Evolutionary conservation across 352 stramenopile species (phyloP).

Genomic region (Salisapilia sapeloensis): DNA sequence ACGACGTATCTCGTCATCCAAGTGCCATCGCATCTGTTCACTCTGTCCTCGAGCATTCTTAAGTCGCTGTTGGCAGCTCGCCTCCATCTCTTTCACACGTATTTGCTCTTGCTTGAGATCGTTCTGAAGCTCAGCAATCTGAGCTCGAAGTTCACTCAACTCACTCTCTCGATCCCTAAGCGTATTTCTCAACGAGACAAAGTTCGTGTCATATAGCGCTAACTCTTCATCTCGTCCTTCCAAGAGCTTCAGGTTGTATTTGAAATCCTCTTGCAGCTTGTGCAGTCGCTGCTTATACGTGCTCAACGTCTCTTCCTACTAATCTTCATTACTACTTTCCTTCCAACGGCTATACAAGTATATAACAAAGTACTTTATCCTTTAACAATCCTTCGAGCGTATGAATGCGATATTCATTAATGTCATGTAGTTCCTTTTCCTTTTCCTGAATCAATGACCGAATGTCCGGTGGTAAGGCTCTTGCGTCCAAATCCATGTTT

Average conservation of each 20-base stretch:
- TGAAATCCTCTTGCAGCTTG: conserved; percentile 86
- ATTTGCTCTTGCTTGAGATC: conserved; percentile 32
- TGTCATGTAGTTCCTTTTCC: conserved; percentile 85
- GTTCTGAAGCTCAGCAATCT: conserved; percentile 26
- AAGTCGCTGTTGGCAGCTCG: conserved; percentile 47
- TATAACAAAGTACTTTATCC: conserved; percentile 29
- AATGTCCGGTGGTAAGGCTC: too few relatives aligned
- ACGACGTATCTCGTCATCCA: conserved; percentile 51
- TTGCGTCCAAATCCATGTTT: too few relatives aligned
- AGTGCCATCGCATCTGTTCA: conserved; percentile 51
- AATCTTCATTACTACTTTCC: background rate
- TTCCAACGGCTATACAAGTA: conserved; percentile 3
- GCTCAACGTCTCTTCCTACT: conserved; percentile 17
- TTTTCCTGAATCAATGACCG: conserved; percentile 81
- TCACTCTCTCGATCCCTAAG: conserved; percentile 59
- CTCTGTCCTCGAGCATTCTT: conserved; percentile 55
- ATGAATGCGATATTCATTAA: conserved; percentile 82
- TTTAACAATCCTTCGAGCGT: conserved; percentile 58
- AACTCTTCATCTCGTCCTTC: conserved; percentile 84
- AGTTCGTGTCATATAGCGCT: conserved; percentile 72
- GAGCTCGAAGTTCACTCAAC: conserved; percentile 40
- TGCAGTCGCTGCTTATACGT: conserved; percentile 55
- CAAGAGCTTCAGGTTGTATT: conserved; percentile 86
- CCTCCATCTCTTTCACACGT: conserved; percentile 22
- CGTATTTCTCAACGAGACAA: conserved; percentile 54